Percentiles rank a stretch among this genome's conserved stretches.
These are phyloP conservation scores for Rhynchosporium graminicola DNA, from an alignment of 2,329 filamentous ascomycete species.

Conservation along the genomic window DNA sequence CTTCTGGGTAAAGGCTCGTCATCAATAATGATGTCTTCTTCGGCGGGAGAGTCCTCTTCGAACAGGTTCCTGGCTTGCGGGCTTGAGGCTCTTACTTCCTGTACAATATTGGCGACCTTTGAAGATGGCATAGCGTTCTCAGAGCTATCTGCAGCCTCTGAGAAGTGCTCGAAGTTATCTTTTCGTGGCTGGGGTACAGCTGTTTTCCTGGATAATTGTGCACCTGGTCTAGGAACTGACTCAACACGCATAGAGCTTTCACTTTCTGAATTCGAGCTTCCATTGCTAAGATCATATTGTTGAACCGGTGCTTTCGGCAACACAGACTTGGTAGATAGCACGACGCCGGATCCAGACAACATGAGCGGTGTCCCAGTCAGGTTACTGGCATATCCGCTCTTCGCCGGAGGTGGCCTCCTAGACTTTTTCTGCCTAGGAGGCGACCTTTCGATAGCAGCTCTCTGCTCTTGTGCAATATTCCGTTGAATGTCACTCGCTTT, in stretches of 20 bases:
- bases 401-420: constrained; percentile 25
- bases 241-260: neutral
- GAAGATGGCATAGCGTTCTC: neutral
- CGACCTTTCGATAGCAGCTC: constrained; percentile 8
- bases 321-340: neutral
- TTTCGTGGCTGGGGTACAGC: neutral
- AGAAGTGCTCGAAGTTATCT: neutral
- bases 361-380: constrained; percentile 35
- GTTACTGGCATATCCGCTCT: constrained; percentile 36
- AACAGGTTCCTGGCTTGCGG: neutral
- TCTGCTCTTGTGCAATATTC: constrained; percentile 3
- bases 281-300: neutral
- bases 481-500: neutral
- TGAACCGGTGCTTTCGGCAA: neutral
- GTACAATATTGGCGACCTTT: constrained; percentile 1
- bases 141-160: neutral
- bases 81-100: neutral
- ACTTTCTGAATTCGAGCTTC: neutral
- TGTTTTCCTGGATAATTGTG: neutral
- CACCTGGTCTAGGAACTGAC: neutral
- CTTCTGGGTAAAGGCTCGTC: constrained; percentile 2
- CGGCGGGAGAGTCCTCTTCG: neutral
- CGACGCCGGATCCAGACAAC: constrained; percentile 23
- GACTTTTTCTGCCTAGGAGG: constrained; percentile 21
- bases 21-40: constrained; percentile 11